Base-by-base conservation (phyloP, 2,329 filamentous ascomycete genomes). In the Coniochaeta hoffmannii region DNA sequence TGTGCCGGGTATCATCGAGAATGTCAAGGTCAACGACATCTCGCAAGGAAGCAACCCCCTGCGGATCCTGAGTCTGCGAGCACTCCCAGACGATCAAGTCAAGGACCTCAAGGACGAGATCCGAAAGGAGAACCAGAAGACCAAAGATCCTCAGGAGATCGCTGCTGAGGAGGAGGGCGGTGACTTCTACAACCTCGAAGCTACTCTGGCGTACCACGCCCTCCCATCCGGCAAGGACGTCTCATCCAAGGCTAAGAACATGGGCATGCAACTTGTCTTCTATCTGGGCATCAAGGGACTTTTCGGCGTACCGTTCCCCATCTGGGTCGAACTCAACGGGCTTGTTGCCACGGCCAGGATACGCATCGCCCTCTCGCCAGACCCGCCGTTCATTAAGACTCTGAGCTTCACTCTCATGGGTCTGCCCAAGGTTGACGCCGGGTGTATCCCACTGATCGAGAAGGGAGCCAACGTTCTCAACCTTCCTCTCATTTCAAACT, bases 211-310 rank as follows among this genome's bases (percentile, higher is more conserved):
- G 1, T 97, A 97, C 68, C 91, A 97, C 65, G 90, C 93, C 10
- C 85, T 87, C 67, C 91, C 91, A 12, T 86, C 82, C 2, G 79
- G 82, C 5, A 76, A 77, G 56, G 82, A 86, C 50, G 80, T 90
- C 14, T 87, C 89, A 2, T 87, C 89, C 49, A 94, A 92, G 70
- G 90, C 91, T 6, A 83, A 88, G 62, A 97, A 97, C 68, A 96
- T 97, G 90, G 92, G 96, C 65, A 96, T 97, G 90, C 88, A 95
- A 64, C 73, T 97, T 14, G 83, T 97, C 9, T 97, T 99, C 69
- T 97, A 97, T 61, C 80, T 97, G 1, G 94, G 94, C 56, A 76
- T 96, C 66, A 90, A 89, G 66, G 92, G 92, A 0, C 77, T 97
- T 5, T 94, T 97, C 62, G 92, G 92, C 28, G 86, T 96, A 0